A percentile compares a stretch with the other conserved stretches of the same genome.
phyloP scores from a whole-genome alignment of 768 basidiomycete species.

The Trametes coccinea region DNA sequence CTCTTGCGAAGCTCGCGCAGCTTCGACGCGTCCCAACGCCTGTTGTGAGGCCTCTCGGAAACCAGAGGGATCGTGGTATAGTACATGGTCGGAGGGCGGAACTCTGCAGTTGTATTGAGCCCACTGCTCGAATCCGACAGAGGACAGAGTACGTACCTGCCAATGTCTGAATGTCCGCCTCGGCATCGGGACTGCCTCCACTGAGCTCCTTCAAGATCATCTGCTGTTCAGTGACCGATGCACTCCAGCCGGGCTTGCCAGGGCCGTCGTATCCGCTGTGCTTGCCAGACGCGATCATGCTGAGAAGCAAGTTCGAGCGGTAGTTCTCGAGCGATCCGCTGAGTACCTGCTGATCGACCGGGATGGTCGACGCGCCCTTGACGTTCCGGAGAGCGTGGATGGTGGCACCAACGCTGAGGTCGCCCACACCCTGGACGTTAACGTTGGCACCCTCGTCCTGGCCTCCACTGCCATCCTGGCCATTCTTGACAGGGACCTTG shows the following conservation, averaged over 20 bases:
- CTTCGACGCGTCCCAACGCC: constrained; percentile 92
- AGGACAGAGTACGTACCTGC: constrained; percentile 56
- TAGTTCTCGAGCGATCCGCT: constrained; percentile 94
- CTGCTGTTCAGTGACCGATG: constrained; percentile 89
- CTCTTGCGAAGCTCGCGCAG: constrained; percentile 93
- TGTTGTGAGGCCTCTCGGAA: constrained; percentile 79
- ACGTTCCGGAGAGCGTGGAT: constrained; percentile 85
- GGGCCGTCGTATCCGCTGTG: constrained; percentile 61
- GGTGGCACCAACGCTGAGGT: constrained; percentile 83
- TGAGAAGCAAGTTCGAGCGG: constrained; percentile 84
- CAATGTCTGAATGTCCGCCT: constrained; percentile 81
- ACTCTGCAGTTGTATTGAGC: constrained; percentile 52
- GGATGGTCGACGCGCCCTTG: constrained; percentile 90
- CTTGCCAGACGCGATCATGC: constrained; percentile 79
- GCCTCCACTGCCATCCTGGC: constrained; percentile 58
- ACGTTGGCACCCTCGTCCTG: constrained; percentile 65
- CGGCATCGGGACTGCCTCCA: constrained; percentile 72
- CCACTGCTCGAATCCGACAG: neutral
- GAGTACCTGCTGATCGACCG: constrained; percentile 91
- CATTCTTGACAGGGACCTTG: constrained; percentile 91
- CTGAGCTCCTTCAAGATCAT: constrained; percentile 95
- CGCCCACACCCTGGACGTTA: constrained; percentile 79
- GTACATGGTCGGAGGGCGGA: constrained; percentile 92
- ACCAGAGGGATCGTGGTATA: constrained; percentile 94
- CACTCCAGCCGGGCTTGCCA: constrained; percentile 63